Conservation (phyloP, 2,329 filamentous ascomycete species). For the Trichophyton mentagrophytes region DNA sequence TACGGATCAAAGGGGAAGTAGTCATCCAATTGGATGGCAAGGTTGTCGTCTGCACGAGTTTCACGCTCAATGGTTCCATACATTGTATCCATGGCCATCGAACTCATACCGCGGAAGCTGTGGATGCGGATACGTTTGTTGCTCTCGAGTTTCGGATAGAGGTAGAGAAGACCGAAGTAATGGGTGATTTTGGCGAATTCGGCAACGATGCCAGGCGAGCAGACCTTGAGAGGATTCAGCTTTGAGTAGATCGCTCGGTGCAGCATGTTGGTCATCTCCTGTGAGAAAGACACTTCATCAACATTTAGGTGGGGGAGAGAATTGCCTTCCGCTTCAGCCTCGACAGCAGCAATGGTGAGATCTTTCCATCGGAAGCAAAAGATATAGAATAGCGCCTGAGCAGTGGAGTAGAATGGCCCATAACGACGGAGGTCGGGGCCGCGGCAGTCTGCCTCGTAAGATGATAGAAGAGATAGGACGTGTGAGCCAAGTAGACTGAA, state of each 20-base stretch:
- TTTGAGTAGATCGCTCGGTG: conserved; percentile 69
- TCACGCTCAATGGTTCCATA: conserved; percentile 41
- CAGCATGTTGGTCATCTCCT: conserved; percentile 60
- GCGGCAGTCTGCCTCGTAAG: conserved; percentile 60
- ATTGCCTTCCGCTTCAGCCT: conserved; percentile 40
- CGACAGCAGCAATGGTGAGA: conserved; percentile 49
- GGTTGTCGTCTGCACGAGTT: conserved; percentile 51
- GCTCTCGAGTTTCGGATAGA: conserved; percentile 74
- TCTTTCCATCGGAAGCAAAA: conserved; percentile 98
- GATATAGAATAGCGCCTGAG: conserved; percentile 85
- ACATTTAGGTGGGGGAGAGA: conserved; percentile 43
- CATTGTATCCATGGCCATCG: conserved; percentile 23
- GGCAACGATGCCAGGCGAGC: conserved; percentile 75
- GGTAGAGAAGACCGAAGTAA: conserved; percentile 76
- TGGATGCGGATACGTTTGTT: conserved; percentile 83
- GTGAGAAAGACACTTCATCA: conserved; percentile 66
- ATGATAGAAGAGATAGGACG: conserved; percentile 59
- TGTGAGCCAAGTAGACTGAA: conserved; percentile 68
- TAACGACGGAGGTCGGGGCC: conserved; percentile 79
- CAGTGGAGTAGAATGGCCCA: conserved; percentile 70
- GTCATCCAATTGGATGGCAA: conserved; percentile 73
- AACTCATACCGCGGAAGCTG: conserved; percentile 42
- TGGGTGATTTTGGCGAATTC: conserved; percentile 83
- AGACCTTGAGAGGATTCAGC: conserved; percentile 91
- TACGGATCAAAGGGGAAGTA: conserved; percentile 99